phyloP scores from a whole-genome alignment of 371 early-diverging fungal species.

The Mucor sp. region DNA sequence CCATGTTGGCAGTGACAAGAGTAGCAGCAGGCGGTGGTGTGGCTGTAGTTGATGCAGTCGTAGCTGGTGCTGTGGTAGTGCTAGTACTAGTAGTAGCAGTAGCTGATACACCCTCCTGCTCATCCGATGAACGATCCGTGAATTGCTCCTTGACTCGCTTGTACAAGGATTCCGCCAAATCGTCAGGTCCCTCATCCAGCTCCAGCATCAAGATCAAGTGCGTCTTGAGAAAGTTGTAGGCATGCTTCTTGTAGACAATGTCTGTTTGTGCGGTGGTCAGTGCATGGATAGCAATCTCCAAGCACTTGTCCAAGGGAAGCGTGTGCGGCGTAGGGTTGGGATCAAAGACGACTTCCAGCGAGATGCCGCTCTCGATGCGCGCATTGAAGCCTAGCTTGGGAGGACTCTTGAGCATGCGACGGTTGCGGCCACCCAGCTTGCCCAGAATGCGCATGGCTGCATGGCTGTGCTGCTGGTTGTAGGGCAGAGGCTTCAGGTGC shows the following conservation, averaged over 20 bases:
- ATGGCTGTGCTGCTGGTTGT: slow-evolving; percentile 81
- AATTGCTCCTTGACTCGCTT: slow-evolving; percentile 37
- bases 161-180: slow-evolving; percentile 50
- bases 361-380: slow-evolving; percentile 63
- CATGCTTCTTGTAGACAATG: slow-evolving; percentile 62
- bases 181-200: slow-evolving; percentile 61
- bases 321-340: slow-evolving; percentile 52
- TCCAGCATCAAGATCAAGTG: slow-evolving; percentile 75
- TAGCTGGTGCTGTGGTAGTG: neutral
- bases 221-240: slow-evolving; percentile 71
- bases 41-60: neutral
- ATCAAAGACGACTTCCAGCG: slow-evolving; percentile 67
- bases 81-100: neutral
- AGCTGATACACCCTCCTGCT: neutral
- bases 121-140: slow-evolving; percentile 6
- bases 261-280: slow-evolving; percentile 58
- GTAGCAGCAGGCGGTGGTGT: neutral
- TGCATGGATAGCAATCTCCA: slow-evolving; percentile 58
- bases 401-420: slow-evolving; percentile 74
- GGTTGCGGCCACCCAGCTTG: slow-evolving; percentile 94
- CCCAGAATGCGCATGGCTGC: slow-evolving; percentile 94
- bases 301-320: slow-evolving; percentile 56
- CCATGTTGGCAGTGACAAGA: slow-evolving; percentile 6
- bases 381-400: slow-evolving; percentile 56
- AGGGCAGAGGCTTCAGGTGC: slow-evolving; percentile 86